Evolutionary conservation across 495 filamentous ascomycete genomes (phyloP), one percentile per base, ranked within the genome.

Genomic region (Podospora conica): DNA sequence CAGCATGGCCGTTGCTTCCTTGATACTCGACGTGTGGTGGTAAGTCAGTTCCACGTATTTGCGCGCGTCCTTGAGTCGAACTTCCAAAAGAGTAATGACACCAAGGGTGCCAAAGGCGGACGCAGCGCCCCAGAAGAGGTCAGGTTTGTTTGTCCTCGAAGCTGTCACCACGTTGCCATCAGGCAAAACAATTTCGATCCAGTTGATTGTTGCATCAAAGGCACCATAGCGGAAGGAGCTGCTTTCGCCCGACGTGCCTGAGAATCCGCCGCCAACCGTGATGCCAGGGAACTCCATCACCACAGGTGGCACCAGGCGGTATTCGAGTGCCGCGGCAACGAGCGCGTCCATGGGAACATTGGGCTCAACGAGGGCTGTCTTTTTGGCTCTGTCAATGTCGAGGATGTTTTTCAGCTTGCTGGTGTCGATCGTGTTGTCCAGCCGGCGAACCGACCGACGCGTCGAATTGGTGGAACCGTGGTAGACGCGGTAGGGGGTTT

Each of bases 391-490:
- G 74, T 90, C 78, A 66, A 90, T 75, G 5, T 75, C 53, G 2
- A 91, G 76, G 22, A 91, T 80, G 67, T 80, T 73, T 59, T 77
- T 78, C 20, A 91, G 80, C 29, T 65, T 66, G 66, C 77, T 77
- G 31, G 73, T 88, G 71, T 91, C 84, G 55, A 89, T 76, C 9
- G 80, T 80, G 58, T 83, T 80, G 58, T 80, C 76, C 8, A 71
- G 73, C 53, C 74, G 73, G 54, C 77, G 72, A 15, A 70, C 65
- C 3, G 76, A 69, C 3, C 71, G 75, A 0, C 90, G 85, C 7
- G 90, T 93, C 78, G 85, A 90, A 72, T 91, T 91, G 21, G 90
- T 91, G 0, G 87, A 86, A 60, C 90, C 90, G 77, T 92, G 89
- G 71, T 81, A 87, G 64, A 92, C 89, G 11, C 88, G 83, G 72